These are phyloP conservation scores for Nothopassalora personata DNA, from an alignment of 2,329 filamentous ascomycete genomes.

Conservation along the genomic window DNA sequence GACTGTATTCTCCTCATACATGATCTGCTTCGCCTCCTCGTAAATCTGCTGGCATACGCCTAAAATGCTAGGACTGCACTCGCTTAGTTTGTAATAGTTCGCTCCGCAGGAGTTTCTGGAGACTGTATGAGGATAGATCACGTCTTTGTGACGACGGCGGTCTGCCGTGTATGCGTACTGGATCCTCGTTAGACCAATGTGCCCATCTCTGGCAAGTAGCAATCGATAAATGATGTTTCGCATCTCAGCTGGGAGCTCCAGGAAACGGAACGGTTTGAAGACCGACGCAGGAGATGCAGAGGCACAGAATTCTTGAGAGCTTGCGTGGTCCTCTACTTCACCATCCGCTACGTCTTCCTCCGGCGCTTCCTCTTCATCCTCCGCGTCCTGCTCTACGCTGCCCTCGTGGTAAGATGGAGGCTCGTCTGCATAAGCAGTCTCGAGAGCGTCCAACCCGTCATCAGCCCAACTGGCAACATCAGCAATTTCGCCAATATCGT, in stretches of 20 bases:
- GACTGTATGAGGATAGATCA: background rate
- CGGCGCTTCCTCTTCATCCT: background rate
- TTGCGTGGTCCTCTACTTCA: background rate
- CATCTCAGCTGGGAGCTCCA: conserved; percentile 18
- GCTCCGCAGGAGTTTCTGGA: background rate
- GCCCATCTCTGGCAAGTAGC: conserved; percentile 10
- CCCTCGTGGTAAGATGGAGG: background rate
- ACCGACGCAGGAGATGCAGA: background rate
- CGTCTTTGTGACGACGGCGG: conserved; percentile 1
- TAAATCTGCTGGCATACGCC: conserved; percentile 33
- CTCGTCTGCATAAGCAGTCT: background rate
- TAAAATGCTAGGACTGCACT: conserved; percentile 23
- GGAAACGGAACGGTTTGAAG: conserved; percentile 10
- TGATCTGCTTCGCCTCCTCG: conserved; percentile 32
- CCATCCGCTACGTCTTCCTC: background rate
- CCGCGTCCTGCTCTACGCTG: background rate
- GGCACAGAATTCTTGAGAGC: background rate
- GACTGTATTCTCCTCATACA: conserved; percentile 33
- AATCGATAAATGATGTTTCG: conserved; percentile 14
- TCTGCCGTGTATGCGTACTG: background rate
- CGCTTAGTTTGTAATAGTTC: background rate
- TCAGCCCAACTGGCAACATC: background rate
- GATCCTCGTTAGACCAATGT: conserved; percentile 11
- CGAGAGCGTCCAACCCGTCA: background rate
- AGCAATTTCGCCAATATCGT: background rate